Percentiles rank a stretch among this genome's conserved stretches.
These are phyloP conservation scores for Blastocystis sp. DNA, from an alignment of 352 stramenopile species.

Conservation along the genomic window DNA sequence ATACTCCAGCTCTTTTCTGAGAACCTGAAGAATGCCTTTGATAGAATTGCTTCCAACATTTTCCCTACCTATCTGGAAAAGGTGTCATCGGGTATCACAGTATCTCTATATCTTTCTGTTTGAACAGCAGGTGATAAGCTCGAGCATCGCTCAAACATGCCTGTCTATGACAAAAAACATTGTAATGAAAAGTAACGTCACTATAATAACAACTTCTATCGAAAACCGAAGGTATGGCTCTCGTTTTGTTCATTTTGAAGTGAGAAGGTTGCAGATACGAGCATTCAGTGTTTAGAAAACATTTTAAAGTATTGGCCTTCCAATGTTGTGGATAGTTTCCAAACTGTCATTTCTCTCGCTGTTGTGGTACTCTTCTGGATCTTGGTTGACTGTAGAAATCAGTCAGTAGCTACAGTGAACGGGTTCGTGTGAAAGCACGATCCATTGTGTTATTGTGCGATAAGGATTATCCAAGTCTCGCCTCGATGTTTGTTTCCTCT, in stretches of 20 bases:
- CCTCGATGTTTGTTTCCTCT: neutral
- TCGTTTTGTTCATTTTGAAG: neutral
- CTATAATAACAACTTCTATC: neutral
- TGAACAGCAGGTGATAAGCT: neutral
- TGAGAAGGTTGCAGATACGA: neutral
- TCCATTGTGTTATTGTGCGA: neutral
- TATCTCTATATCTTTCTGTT: neutral
- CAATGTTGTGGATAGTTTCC: neutral
- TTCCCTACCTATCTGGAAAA: slow-evolving; percentile 19
- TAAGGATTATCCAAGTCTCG: neutral
- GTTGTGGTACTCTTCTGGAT: neutral
- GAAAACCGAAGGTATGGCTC: neutral
- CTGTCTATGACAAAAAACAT: neutral
- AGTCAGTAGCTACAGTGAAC: neutral
- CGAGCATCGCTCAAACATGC: neutral
- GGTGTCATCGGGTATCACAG: neutral
- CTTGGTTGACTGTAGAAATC: neutral
- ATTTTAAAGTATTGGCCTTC: slow-evolving; percentile 6
- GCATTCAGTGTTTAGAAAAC: neutral
- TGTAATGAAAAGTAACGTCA: neutral
- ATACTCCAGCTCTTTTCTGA: neutral
- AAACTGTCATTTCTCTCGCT: neutral
- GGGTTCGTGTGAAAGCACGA: neutral
- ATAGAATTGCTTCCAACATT: neutral
- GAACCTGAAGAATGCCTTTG: slow-evolving; percentile 8